Evolutionary conservation across 192 early-diverging fungal genomes (phyloP).

Genomic region (Radiomyces spectabilis): DNA sequence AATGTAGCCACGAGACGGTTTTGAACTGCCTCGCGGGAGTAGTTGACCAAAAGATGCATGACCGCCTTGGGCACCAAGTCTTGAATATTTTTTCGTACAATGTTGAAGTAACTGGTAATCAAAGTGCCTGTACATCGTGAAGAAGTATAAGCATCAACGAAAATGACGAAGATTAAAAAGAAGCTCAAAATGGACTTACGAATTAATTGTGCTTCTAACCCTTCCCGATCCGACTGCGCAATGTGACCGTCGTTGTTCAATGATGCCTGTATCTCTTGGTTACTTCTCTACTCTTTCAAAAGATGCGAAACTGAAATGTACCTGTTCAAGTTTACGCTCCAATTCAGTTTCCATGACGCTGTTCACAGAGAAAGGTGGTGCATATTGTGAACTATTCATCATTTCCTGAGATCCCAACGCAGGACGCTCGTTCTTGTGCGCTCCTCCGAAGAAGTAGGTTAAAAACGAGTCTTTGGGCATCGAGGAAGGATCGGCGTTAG

Average conservation of each 20-base stretch:
- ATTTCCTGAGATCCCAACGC: conserved; percentile 21
- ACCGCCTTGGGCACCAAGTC: conserved; percentile 77
- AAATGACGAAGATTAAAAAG: no score
- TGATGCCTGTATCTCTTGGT: no score
- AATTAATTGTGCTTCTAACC: conserved; percentile 72
- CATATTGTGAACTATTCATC: conserved; percentile 12
- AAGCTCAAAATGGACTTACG: no score
- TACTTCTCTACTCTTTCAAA: no score
- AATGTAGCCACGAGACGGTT: conserved; percentile 68
- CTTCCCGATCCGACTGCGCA: conserved; percentile 52
- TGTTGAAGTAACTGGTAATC: conserved; percentile 71
- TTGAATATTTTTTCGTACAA: conserved; percentile 74
- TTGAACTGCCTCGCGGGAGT: conserved; percentile 65
- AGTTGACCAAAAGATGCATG: conserved; percentile 76
- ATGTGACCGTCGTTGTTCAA: no score
- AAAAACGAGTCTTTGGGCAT: conserved; percentile 32
- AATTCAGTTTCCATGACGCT: conserved; percentile 29
- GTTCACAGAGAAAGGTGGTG: conserved; percentile 25
- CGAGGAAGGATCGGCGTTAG: no score
- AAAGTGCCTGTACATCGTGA: no score
- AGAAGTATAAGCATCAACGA: no score
- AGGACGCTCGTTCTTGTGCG: conserved; percentile 27
- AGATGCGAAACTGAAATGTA: no score
- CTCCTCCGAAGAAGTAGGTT: conserved; percentile 39
- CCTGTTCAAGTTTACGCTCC: conserved; percentile 23